Conservation (phyloP, 2,329 filamentous ascomycete species). For the Sclerotinia sclerotiorum region DNA sequence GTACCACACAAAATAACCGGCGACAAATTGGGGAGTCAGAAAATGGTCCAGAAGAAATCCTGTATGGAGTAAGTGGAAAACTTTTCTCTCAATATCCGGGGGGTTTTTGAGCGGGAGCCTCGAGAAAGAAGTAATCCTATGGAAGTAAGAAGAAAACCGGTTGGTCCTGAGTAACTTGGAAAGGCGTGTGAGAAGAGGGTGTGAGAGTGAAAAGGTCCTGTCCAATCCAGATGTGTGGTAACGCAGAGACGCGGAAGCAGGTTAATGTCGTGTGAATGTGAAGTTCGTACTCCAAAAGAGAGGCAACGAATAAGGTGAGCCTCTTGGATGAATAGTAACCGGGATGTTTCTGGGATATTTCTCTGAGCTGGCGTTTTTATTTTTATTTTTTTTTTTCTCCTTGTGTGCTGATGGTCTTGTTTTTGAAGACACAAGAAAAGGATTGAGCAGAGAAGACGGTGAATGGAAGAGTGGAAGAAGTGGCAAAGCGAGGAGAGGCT, state of each 20-base stretch:
- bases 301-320: slow-evolving; percentile 30
- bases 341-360: not conserved
- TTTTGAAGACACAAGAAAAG: not conserved
- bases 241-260: slow-evolving; percentile 9
- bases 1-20: slow-evolving; percentile 32
- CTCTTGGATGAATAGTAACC: slow-evolving; percentile 28
- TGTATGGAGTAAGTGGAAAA: slow-evolving; percentile 19
- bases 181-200: not conserved
- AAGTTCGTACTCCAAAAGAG: not conserved
- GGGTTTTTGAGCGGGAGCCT: slow-evolving; percentile 27
- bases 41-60: slow-evolving; percentile 26
- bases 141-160: slow-evolving; percentile 13
- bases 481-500: slow-evolving; percentile 17
- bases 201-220: slow-evolving; percentile 13
- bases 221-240: slow-evolving; percentile 33
- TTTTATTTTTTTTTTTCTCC: not conserved
- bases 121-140: slow-evolving; percentile 35
- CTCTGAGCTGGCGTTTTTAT: slow-evolving; percentile 27
- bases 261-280: slow-evolving; percentile 21
- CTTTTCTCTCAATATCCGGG: slow-evolving; percentile 17
- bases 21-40: slow-evolving; percentile 26
- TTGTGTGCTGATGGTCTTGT: not conserved
- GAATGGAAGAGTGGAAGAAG: slow-evolving; percentile 18
- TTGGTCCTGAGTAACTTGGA: slow-evolving; percentile 26
- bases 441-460: slow-evolving; percentile 17